Base-by-base conservation (phyloP, 805 yeast genomes). In the Spencermartinsiella europaea region DNA sequence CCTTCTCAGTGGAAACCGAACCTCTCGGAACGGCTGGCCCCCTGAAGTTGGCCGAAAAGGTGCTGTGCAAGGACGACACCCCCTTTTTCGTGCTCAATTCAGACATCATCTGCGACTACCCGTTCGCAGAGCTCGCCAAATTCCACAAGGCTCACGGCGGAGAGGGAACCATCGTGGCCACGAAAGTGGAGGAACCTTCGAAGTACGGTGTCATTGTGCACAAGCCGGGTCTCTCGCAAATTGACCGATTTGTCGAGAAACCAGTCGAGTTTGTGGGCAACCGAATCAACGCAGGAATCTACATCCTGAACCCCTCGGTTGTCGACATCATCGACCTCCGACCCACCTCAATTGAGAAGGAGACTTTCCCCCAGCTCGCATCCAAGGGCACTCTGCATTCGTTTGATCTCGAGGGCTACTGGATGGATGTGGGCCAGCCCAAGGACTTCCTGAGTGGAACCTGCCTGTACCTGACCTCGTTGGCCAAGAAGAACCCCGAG, bases 341-440 rank as follows among this genome's bases (percentile, higher is more conserved):
- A 72, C 99, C 99, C 71, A 93, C 99, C 60, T 91, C 98, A 44
- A 93, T 93, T 63, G 99, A 93, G 79, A 90, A 90, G 83, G 99
- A 93, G 79, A 90, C 97, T 60, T 93, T 93, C 96, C 99, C 99
- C 63, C 73, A 76, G 63, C 80, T 93, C 62, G 97, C 95, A 57
- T 95, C 86, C 72, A 74, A 83, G 67, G 89, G 84, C 66, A 78
- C 83, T 51, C 79, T 93, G 63, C 93, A 83, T 79, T 90, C 98
- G 46, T 93, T 86, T 65, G 99, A 93, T 72, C 81, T 93, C 66
- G 97, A 93, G 77, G 98, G 99, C 58, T 93, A 82, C 86, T 93
- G 99, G 99, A 93, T 93, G 99, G 99, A 93, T 72, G 97, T 93
- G 60, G 99, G 99, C 72, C 99, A 93, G 78, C 99, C 99, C 79